These are phyloP conservation scores for Exserohilum turcica DNA, from an alignment of 2,329 filamentous ascomycete genomes.

Conservation along the genomic window DNA sequence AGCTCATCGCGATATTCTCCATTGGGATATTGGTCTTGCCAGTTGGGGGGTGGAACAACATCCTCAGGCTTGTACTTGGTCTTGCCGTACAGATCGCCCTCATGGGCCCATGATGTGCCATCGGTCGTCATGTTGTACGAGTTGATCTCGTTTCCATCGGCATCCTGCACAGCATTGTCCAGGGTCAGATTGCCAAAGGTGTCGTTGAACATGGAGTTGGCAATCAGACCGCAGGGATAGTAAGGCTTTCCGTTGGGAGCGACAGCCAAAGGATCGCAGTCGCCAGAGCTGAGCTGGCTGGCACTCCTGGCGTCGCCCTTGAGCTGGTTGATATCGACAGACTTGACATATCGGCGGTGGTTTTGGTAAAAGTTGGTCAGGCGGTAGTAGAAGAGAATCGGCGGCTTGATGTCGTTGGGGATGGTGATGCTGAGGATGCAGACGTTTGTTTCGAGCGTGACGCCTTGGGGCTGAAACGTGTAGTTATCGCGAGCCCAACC, in stretches of 20 bases:
- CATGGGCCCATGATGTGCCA: constrained; percentile 85
- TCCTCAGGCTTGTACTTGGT: constrained; percentile 68
- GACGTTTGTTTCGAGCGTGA: constrained; percentile 47
- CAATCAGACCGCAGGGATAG: constrained; percentile 94
- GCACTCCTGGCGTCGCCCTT: constrained; percentile 70
- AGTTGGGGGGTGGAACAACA: constrained; percentile 85
- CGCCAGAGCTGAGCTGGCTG: constrained; percentile 66
- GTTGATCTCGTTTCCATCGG: constrained; percentile 48
- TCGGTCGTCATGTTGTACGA: constrained; percentile 75
- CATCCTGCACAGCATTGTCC: constrained; percentile 57
- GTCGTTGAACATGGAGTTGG: constrained; percentile 97
- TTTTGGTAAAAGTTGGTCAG: constrained; percentile 99
- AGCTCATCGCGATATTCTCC: constrained; percentile 69
- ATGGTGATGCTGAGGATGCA: constrained; percentile 82
- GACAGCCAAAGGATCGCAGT: constrained; percentile 72
- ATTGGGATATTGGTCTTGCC: constrained; percentile 71
- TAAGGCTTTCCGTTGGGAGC: constrained; percentile 64
- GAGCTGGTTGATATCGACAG: constrained; percentile 81
- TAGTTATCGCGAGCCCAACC: constrained; percentile 46
- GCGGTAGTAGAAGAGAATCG: constrained; percentile 91
- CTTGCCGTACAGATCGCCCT: constrained; percentile 76
- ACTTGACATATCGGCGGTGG: constrained; percentile 93
- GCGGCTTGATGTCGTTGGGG: constrained; percentile 76
- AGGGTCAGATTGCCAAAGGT: constrained; percentile 72
- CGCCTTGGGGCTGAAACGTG: constrained; percentile 30